A percentile compares a stretch with the other conserved stretches of the same genome.
Evolutionary conservation across 2,329 filamentous ascomycete genomes (phyloP).

Genomic region (Huntiella savannae): DNA sequence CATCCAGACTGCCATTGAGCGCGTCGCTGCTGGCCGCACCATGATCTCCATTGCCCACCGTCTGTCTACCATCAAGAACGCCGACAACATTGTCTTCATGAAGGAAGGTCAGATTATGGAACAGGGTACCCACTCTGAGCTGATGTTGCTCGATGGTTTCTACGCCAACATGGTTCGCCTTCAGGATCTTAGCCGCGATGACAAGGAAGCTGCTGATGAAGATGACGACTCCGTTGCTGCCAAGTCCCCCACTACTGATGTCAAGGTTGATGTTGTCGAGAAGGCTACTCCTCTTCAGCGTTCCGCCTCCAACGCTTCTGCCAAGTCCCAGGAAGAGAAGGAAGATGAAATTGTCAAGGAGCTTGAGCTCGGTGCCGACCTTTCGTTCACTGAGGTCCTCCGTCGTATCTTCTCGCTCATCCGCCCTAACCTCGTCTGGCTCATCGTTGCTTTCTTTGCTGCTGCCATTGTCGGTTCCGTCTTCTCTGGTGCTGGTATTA

Average conservation of each 20-base stretch:
- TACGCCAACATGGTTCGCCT: slow-evolving; percentile 34
- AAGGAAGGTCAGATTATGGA: slow-evolving; percentile 41
- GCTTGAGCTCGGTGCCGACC: slow-evolving; percentile 22
- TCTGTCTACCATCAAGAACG: slow-evolving; percentile 40
- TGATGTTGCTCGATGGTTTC: slow-evolving; percentile 30
- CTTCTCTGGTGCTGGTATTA: slow-evolving; percentile 34
- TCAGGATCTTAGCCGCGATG: slow-evolving; percentile 19
- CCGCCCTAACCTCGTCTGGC: slow-evolving; percentile 21
- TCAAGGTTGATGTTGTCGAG: slow-evolving; percentile 19
- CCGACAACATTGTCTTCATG: slow-evolving; percentile 49
- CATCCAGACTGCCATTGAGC: slow-evolving; percentile 31
- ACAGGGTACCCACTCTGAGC: slow-evolving; percentile 41
- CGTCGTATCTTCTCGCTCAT: slow-evolving; percentile 21
- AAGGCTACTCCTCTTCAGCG: slow-evolving; percentile 19
- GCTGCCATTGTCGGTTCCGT: slow-evolving; percentile 36
- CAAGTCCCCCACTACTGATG: slow-evolving; percentile 15
- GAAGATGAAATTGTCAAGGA: slow-evolving; percentile 17
- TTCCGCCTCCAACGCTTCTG: slow-evolving; percentile 23
- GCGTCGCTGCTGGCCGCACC: slow-evolving; percentile 33
- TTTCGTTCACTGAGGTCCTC: slow-evolving; percentile 22
- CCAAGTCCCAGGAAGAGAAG: slow-evolving; percentile 16
- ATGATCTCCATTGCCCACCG: slow-evolving; percentile 48
- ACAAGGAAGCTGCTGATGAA: slow-evolving; percentile 15
- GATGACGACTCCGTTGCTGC: slow-evolving; percentile 18
- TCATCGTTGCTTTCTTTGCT: slow-evolving; percentile 23